Evolutionary conservation across 2,329 filamentous ascomycete species (phyloP).

Genomic region (Colletotrichum ledebouriae): DNA sequence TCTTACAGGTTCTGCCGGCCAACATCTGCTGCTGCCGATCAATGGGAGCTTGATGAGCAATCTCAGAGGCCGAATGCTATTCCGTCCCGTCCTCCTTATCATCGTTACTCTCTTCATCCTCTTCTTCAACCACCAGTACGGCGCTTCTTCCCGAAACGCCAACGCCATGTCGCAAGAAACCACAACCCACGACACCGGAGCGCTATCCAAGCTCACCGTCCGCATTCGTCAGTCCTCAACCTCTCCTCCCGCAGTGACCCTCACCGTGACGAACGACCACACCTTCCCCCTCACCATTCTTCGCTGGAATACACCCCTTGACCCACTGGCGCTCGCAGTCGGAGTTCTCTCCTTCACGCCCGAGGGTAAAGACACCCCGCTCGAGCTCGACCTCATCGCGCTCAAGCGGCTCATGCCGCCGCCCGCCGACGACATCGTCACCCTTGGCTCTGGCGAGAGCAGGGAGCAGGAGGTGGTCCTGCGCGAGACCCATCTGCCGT

Average conservation of each 20-base stretch:
- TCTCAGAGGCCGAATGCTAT: neutral
- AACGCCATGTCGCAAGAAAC: constrained; percentile 25
- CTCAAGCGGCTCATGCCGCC: constrained; percentile 59
- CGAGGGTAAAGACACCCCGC: constrained; percentile 49
- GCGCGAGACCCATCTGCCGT: constrained; percentile 52
- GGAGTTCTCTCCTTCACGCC: constrained; percentile 58
- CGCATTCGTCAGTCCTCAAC: constrained; percentile 51
- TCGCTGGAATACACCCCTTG: constrained; percentile 61
- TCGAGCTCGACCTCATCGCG: constrained; percentile 55
- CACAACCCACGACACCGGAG: constrained; percentile 24
- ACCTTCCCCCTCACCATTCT: constrained; percentile 56
- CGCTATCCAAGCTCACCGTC: constrained; percentile 49
- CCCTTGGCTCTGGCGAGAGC: constrained; percentile 54
- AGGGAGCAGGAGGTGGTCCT: constrained; percentile 53
- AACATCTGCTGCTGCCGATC: neutral
- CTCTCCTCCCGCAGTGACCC: constrained; percentile 53
- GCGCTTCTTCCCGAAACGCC: constrained; percentile 27
- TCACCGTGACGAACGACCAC: constrained; percentile 57
- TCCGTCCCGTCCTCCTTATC: constrained; percentile 26
- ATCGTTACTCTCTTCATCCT: constrained; percentile 22
- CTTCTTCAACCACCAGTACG: constrained; percentile 19
- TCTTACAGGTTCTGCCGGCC: neutral
- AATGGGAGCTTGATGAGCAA: constrained; percentile 18
- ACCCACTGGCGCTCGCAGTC: constrained; percentile 56
- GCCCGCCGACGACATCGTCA: constrained; percentile 53